These are phyloP conservation scores for Wickerhamomyces rabaulensis DNA, from an alignment of 805 yeast genomes.

Conservation along the genomic window DNA sequence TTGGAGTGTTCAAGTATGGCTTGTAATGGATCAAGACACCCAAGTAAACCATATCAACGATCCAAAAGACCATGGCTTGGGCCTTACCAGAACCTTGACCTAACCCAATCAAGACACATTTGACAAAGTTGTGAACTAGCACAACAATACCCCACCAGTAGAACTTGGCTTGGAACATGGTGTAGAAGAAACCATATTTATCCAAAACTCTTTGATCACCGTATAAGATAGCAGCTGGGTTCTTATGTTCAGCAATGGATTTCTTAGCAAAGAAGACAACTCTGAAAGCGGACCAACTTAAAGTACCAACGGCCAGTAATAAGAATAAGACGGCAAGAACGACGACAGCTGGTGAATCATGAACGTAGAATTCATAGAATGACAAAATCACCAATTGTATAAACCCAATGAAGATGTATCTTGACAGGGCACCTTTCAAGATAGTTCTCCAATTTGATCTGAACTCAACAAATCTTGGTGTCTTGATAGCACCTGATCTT, in stretches of 20 bases:
- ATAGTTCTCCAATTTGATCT: constrained; percentile 52
- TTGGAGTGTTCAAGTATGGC: constrained; percentile 81
- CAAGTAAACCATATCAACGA: constrained; percentile 69
- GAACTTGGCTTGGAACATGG: constrained; percentile 76
- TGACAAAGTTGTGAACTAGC: constrained; percentile 54
- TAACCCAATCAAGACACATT: constrained; percentile 69
- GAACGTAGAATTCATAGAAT: constrained; percentile 78
- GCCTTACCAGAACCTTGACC: constrained; percentile 79
- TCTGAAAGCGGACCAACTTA: constrained; percentile 63
- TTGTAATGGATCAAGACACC: constrained; percentile 53
- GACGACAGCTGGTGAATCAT: constrained; percentile 85
- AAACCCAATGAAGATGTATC: constrained; percentile 81
- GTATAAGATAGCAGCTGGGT: constrained; percentile 84
- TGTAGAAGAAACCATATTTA: constrained; percentile 84
- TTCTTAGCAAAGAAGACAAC: constrained; percentile 55
- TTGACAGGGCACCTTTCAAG: constrained; percentile 72
- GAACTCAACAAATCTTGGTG: constrained; percentile 42
- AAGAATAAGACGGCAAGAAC: constrained; percentile 74
- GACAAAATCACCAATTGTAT: constrained; percentile 75
- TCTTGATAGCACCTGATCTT: constrained; percentile 44
- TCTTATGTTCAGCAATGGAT: constrained; percentile 57
- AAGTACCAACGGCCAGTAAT: constrained; percentile 50
- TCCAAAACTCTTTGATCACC: constrained; percentile 69
- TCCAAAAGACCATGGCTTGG: constrained; percentile 71
- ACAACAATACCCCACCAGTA: constrained; percentile 81